Percentiles rank a stretch among this genome's conserved stretches.
phyloP scores from a whole-genome alignment of 2,329 filamentous ascomycete genomes.

The Xylaria sp. region DNA sequence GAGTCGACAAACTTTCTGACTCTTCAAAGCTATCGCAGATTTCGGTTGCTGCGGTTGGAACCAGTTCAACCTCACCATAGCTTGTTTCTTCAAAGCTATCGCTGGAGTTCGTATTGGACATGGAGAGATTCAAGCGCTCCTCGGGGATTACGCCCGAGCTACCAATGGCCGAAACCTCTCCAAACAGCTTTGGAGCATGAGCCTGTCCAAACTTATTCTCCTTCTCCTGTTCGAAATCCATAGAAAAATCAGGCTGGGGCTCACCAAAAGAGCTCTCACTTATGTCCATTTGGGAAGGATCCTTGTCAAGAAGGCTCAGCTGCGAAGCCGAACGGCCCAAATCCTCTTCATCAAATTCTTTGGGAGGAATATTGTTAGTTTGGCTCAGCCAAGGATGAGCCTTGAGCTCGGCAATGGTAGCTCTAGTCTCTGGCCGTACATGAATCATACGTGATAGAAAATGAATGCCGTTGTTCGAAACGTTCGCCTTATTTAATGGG shows the following conservation, averaged over 20 bases:
- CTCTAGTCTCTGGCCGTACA: conserved; percentile 79
- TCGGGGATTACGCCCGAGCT: conserved; percentile 64
- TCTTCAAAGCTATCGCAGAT: conserved; percentile 60
- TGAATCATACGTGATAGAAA: conserved; percentile 84
- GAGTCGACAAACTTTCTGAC: conserved; percentile 56
- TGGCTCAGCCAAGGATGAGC: conserved; percentile 77
- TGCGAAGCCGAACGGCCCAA: conserved; percentile 70
- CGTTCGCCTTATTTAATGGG: conserved; percentile 66
- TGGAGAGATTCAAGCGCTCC: conserved; percentile 61
- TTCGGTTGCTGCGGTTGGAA: conserved; percentile 53
- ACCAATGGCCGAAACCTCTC: conserved; percentile 67
- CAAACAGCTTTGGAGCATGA: conserved; percentile 59
- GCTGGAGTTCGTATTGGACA: conserved; percentile 52
- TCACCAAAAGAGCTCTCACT: conserved; percentile 47
- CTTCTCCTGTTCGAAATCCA: conserved; percentile 78
- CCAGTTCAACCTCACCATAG: conserved; percentile 51
- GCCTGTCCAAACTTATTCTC: conserved; percentile 77
- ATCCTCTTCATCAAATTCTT: conserved; percentile 70
- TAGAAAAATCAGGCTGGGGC: conserved; percentile 55
- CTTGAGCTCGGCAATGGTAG: conserved; percentile 77
- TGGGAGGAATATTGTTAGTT: conserved; percentile 66
- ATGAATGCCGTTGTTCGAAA: conserved; percentile 76
- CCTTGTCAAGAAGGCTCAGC: conserved; percentile 67
- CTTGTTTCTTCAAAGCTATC: conserved; percentile 57
- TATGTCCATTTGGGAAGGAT: conserved; percentile 45